Evolutionary conservation across 208 protist genomes (phyloP), one percentile per base, ranked within the genome.

Genomic region (Leishmania mexicana): DNA sequence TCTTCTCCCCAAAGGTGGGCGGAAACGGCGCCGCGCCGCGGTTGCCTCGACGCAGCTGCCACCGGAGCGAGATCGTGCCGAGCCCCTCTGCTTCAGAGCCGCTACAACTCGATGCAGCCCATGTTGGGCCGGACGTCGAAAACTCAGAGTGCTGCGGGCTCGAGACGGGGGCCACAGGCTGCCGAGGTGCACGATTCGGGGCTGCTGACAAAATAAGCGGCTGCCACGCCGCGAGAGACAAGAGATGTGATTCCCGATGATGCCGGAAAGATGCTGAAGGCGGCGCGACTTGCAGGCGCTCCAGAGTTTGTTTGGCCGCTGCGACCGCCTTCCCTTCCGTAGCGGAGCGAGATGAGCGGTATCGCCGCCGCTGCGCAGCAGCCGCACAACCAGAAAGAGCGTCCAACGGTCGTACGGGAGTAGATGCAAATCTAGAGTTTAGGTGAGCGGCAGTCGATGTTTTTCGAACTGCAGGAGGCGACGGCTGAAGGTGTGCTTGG

Each of bases 151-250:
- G 7, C 24, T 28, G 35, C 8, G 47, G 73, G 73, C 35, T 64
- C 6, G 53, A 68, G 31, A 71, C 60, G 62, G 75, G 71, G 31
- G 62, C 60, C 38, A 57, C 62, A n/a, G 60, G 31, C 45, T 45
- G 57, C 42, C 8, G 76, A 47, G 62, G 42, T 76, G 65, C 10
- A 35, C n/a, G 38, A 42, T 47, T 1, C 2, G 62, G 24, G 24
- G 17, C 42, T 28, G 57, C 57, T 31, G 75, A 71, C 28, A 79
- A 60, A 79, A 38, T 21, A 28, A 79, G 71, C 42, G 82, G 78
- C 62, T 85, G 70, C 78, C 70, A 82, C 38, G 64, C 72, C 64
- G 79, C 78, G 24, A 79, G 42, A 0, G 74, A 73, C 35, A 79
- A 47, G 19, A 24, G 8, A 58, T 19, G 73, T 2, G 13, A 35